phyloP scores from a whole-genome alignment of 2,329 filamentous ascomycete species.

The Aspergillus udagawae region DNA sequence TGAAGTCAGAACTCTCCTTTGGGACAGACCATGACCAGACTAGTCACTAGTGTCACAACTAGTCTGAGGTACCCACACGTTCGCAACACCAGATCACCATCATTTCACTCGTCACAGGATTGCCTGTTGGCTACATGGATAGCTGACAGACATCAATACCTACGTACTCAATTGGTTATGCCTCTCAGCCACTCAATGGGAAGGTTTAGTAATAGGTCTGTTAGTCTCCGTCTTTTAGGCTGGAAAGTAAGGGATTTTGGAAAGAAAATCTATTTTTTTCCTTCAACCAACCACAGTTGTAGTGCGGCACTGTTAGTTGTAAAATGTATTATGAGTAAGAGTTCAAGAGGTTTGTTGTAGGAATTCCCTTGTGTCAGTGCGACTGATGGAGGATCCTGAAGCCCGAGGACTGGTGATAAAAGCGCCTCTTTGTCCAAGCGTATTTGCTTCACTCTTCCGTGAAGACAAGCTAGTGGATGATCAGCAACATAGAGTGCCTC shows the following conservation, averaged over 20 bases:
- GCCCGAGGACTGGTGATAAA: too few species aligned
- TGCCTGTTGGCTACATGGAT: neutral
- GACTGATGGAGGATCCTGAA: too few species aligned
- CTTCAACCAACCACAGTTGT: too few species aligned
- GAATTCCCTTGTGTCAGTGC: neutral
- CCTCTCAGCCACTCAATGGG: neutral
- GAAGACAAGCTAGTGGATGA: neutral
- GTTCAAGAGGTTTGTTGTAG: neutral
- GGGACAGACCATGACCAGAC: conserved; percentile 3
- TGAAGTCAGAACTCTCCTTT: conserved; percentile 6
- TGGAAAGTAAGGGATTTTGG: too few species aligned
- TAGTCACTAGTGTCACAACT: neutral
- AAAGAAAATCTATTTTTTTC: too few species aligned
- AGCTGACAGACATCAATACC: neutral
- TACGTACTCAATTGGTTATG: neutral
- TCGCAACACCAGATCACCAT: conserved; percentile 13
- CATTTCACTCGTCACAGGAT: conserved; percentile 10
- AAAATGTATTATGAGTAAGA: too few species aligned
- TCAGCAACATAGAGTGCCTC: neutral
- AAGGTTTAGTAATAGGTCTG: neutral
- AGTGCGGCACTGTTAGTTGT: too few species aligned
- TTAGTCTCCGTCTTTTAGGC: neutral
- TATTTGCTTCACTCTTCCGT: neutral
- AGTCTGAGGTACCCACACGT: conserved; percentile 11
- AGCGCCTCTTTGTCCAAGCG: neutral